phyloP scores from a whole-genome alignment of 345 rosid genomes.

The Aethionema arabicum region DNA sequence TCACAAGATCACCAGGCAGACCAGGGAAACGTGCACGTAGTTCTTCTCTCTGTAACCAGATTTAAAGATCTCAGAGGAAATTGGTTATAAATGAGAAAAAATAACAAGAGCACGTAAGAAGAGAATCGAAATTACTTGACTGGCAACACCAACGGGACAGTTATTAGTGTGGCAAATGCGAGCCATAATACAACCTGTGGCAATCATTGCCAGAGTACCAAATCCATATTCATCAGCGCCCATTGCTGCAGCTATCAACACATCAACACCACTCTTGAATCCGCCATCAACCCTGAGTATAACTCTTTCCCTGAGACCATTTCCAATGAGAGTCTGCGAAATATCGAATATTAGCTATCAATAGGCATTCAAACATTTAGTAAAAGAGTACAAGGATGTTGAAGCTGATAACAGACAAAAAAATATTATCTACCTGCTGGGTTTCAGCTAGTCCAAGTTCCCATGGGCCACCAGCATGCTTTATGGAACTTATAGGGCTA shows the following conservation, averaged over 20 bases:
- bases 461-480: slow-evolving; percentile 99
- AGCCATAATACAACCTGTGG: slow-evolving; percentile 99
- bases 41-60: slow-evolving; percentile 79
- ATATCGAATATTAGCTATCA: slow-evolving; percentile 31
- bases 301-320: slow-evolving; percentile 99
- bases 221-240: slow-evolving; percentile 99
- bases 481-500: slow-evolving; percentile 96
- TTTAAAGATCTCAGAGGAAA: slow-evolving; percentile 3
- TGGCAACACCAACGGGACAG: slow-evolving; percentile 99
- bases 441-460: slow-evolving; percentile 95
- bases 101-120: slow-evolving; percentile 24
- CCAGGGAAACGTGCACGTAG: slow-evolving; percentile 98
- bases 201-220: slow-evolving; percentile 99
- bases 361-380: slow-evolving; percentile 9
- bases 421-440: slow-evolving; percentile 58
- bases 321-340: slow-evolving; percentile 79
- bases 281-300: slow-evolving; percentile 97
- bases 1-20: slow-evolving; percentile 98
- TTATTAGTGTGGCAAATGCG: slow-evolving; percentile 99
- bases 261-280: slow-evolving; percentile 93
- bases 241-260: slow-evolving; percentile 92
- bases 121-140: slow-evolving; percentile 62
- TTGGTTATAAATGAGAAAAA: slow-evolving; percentile 6
- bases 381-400: neutral
- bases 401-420: slow-evolving; percentile 16